Conservation (phyloP, 331 rosid genomes). For the Stylosanthes scabra region DNA sequence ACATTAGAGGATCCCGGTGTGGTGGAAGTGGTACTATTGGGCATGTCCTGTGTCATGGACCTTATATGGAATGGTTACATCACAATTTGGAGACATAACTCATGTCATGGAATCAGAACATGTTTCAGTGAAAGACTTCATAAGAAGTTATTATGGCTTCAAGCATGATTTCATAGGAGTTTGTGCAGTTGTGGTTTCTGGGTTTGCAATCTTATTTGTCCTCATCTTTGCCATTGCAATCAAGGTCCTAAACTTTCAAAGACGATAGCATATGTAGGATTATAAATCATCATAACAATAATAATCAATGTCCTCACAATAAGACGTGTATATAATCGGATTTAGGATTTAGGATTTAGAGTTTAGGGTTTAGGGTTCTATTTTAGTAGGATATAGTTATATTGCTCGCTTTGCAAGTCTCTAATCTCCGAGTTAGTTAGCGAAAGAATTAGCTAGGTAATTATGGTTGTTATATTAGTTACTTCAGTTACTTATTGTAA, state of each 20-base stretch:
- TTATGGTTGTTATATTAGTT: too few species aligned
- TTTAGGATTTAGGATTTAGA: too few species aligned
- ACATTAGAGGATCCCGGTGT: conserved; percentile 54
- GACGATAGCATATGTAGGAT: conserved; percentile 39
- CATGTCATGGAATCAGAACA: conserved; percentile 38
- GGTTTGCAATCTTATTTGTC: conserved; percentile 54
- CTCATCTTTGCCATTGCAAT: conserved; percentile 67
- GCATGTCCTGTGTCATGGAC: conserved; percentile 79
- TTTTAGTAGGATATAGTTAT: too few species aligned
- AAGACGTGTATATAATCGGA: too few species aligned
- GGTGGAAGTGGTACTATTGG: conserved; percentile 98
- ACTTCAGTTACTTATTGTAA: too few species aligned
- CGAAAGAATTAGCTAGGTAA: too few species aligned
- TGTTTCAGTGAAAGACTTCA: conserved; percentile 53
- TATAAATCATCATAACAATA: too few species aligned
- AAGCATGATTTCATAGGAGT: conserved; percentile 64
- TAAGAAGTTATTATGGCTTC: conserved; percentile 57
- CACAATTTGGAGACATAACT: conserved; percentile 75
- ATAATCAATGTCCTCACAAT: too few species aligned
- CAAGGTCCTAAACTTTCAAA: conserved; percentile 66
- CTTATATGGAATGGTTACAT: conserved; percentile 73
- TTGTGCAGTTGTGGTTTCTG: conserved; percentile 56
- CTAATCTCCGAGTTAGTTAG: too few species aligned
- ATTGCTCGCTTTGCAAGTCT: too few species aligned
- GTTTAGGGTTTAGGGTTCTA: too few species aligned